A percentile compares a stretch with the other conserved stretches of the same genome.
Evolutionary conservation across 2,329 filamentous ascomycete genomes (phyloP).

Genomic region (Teratosphaeria gauchensis): DNA sequence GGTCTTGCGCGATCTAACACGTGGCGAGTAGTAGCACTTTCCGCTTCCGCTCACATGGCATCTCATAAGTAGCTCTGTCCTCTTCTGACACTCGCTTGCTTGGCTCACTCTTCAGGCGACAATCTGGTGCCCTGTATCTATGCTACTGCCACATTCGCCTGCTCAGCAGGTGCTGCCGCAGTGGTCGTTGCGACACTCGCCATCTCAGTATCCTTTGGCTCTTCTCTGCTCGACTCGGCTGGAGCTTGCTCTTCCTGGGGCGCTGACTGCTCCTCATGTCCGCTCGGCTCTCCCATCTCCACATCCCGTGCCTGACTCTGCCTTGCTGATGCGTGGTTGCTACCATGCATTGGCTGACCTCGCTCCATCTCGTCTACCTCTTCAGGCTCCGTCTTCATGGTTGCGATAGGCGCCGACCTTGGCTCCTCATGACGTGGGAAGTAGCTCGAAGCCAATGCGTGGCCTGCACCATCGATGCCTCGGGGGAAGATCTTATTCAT

Average conservation of each 20-base stretch:
- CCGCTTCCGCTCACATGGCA: background rate
- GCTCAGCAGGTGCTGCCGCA: background rate
- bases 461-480: conserved; percentile 9
- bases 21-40: background rate
- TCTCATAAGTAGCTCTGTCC: background rate
- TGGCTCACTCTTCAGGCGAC: background rate
- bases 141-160: background rate
- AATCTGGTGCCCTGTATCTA: background rate
- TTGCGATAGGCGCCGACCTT: background rate
- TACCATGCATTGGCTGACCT: background rate
- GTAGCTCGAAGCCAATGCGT: conserved; percentile 9
- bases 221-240: background rate
- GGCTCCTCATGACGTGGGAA: conserved; percentile 3
- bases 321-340: background rate
- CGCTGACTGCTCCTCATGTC: too few species aligned
- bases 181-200: background rate
- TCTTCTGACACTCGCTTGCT: background rate
- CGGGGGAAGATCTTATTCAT: conserved; percentile 24
- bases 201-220: background rate
- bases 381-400: background rate
- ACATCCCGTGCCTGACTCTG: background rate
- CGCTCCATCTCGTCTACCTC: background rate
- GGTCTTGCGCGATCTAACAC: background rate
- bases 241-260: background rate
- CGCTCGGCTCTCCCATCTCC: background rate